Percentiles rank a stretch among this genome's conserved stretches.
These are phyloP conservation scores for Daedaleopsis nitida DNA, from an alignment of 768 basidiomycete genomes.

Conservation along the genomic window DNA sequence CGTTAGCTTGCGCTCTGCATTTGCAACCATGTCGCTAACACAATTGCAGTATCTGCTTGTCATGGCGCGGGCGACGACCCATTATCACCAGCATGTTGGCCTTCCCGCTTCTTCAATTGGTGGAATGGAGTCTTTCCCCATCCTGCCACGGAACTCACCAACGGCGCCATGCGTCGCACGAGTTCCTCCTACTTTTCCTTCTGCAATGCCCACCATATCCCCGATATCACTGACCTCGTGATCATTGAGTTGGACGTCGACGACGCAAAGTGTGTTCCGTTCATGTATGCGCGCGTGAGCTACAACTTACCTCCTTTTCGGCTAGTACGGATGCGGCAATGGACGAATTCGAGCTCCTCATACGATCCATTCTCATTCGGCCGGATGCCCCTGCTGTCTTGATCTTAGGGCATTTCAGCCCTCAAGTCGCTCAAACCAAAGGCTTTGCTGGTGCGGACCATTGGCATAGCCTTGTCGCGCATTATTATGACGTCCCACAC, in stretches of 20 bases:
- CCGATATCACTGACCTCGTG: slow-evolving; percentile 91
- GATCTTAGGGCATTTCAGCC: slow-evolving; percentile 93
- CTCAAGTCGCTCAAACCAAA: slow-evolving; percentile 75
- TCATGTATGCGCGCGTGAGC: background rate
- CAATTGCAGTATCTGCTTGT: slow-evolving; percentile 77
- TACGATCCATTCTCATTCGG: slow-evolving; percentile 88
- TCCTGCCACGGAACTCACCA: slow-evolving; percentile 96
- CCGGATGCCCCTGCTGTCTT: slow-evolving; percentile 91
- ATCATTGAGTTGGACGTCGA: slow-evolving; percentile 95
- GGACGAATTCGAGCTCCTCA: slow-evolving; percentile 88
- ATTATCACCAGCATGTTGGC: slow-evolving; percentile 82
- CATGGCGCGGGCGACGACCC: slow-evolving; percentile 94
- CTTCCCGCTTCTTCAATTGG: slow-evolving; percentile 95
- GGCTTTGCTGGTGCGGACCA: slow-evolving; percentile 92
- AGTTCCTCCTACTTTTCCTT: slow-evolving; percentile 94
- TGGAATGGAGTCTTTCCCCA: slow-evolving; percentile 98
- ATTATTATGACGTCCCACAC: slow-evolving; percentile 97
- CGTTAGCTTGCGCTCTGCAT: background rate
- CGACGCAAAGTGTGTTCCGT: slow-evolving; percentile 71
- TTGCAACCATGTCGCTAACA: slow-evolving; percentile 6
- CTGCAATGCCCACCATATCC: slow-evolving; percentile 91
- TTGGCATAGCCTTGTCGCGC: slow-evolving; percentile 87
- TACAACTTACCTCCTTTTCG: background rate
- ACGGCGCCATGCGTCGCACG: slow-evolving; percentile 92
- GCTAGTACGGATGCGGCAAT: slow-evolving; percentile 64